A percentile compares a stretch with the other conserved stretches of the same genome.
These are phyloP conservation scores for Mucor piriformis DNA, from an alignment of 371 early-diverging fungal genomes.

Conservation along the genomic window DNA sequence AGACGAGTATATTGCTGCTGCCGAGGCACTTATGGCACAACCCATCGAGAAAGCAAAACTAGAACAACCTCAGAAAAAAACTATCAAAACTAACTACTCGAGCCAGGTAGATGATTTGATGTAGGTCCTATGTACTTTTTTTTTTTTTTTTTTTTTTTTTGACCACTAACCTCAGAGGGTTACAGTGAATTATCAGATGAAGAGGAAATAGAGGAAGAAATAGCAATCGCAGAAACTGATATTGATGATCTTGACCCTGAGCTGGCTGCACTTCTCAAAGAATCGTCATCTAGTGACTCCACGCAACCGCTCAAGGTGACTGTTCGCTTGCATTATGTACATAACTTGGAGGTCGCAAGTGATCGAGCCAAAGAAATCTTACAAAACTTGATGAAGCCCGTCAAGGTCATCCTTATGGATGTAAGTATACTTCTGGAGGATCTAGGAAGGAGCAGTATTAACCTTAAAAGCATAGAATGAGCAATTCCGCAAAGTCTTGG, in stretches of 20 bases:
- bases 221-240: not conserved
- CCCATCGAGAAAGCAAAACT: not conserved
- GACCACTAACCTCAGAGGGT: too few relatives aligned
- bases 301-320: slow-evolving; percentile 28
- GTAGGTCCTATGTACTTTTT: not conserved
- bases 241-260: slow-evolving; percentile 49
- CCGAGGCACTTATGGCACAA: not conserved
- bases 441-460: too few relatives aligned
- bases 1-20: not conserved
- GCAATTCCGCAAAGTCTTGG: slow-evolving; percentile 33
- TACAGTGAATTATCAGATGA: slow-evolving; percentile 11
- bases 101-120: too few relatives aligned
- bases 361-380: not conserved
- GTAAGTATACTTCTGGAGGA: slow-evolving; percentile 30
- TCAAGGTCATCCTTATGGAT: slow-evolving; percentile 41
- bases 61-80: not conserved
- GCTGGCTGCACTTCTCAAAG: slow-evolving; percentile 16
- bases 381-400: slow-evolving; percentile 25
- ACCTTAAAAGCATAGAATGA: too few relatives aligned
- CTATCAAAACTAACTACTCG: not conserved
- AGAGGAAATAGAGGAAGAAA: slow-evolving; percentile 2
- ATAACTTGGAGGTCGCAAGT: not conserved
- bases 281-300: not conserved
- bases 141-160: too few relatives aligned
- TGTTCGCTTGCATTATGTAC: slow-evolving; percentile 35